Evolutionary conservation across 31 red algal genomes (phyloP), one percentile per base, ranked within the genome.

Genomic region (Porphyra umbilicalis): DNA sequence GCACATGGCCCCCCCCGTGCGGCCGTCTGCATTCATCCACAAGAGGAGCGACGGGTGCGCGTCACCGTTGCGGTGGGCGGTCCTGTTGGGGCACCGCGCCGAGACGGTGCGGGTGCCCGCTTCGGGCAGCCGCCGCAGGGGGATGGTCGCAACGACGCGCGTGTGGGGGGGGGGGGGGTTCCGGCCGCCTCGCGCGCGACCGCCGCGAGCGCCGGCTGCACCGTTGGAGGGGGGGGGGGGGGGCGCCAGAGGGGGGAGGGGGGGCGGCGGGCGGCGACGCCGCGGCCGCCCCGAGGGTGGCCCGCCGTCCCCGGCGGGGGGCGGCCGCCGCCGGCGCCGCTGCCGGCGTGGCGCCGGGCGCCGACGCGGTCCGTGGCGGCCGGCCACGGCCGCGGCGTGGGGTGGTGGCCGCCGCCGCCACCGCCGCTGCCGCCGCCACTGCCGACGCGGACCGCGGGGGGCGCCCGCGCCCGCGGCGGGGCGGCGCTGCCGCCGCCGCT

Each of bases 21-120:
- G 44, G 74, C 88, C 88, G 71, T 95, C 92, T 15, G 79, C 77
- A 42, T 95, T 95, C 92, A 95, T 95, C 92, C 92, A 95, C 18
- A 95, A 75, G 30, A 95, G 79, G 6, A 95, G 76, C 31, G 79
- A 83, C 10, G 88, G 92, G 40, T 90, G 87, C 2, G 77, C 42
- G 78, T 94, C 92, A 32, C 80, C 79, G 71, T 90, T 80, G 32
- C 76, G 78, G 71, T 90, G 88, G 5, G 42, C 80, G 0, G 79
- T 80, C 44, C 79, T 16, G 8, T 85, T 38, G 13, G 88, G 87
- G 79, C 92, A 95, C 33, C 79, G 81, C 35, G 83, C 92, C 18
- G 87, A 74, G 31, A 95, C 92, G 0, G 88, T 90, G 30, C 92
- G 84, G 13, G 38, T 33, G 57, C 76, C 35, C 31, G 84, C 81